Evolutionary conservation across 371 early-diverging fungal genomes (phyloP).

Genomic region (Encephalitozoon cuniculi): DNA sequence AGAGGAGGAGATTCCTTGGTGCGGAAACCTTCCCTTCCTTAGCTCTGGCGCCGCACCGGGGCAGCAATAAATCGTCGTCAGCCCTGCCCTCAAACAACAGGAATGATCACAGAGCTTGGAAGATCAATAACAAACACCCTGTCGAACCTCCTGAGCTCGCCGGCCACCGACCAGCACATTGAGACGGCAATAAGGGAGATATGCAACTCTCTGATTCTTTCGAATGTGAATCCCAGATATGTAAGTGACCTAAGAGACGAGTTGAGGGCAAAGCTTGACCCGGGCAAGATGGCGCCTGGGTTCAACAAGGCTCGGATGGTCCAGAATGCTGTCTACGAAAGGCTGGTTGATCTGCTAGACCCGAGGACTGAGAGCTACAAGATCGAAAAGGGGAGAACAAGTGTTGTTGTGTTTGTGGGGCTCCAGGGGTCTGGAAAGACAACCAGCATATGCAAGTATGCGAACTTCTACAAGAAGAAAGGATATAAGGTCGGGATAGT

Average conservation of each 20-base stretch:
- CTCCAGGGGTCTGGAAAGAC: slow-evolving; percentile 98
- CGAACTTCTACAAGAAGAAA: slow-evolving; percentile 83
- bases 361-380: slow-evolving; percentile 76
- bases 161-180: slow-evolving; percentile 36
- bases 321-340: slow-evolving; percentile 77
- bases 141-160: slow-evolving; percentile 18
- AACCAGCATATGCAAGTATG: slow-evolving; percentile 94
- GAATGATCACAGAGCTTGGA: slow-evolving; percentile 52
- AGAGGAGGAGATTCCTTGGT: not conserved
- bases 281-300: slow-evolving; percentile 71
- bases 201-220: slow-evolving; percentile 51
- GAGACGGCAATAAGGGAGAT: slow-evolving; percentile 56
- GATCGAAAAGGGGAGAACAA: slow-evolving; percentile 72
- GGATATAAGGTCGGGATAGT: slow-evolving; percentile 91
- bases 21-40: not conserved
- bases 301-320: slow-evolving; percentile 70
- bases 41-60: not conserved
- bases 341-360: slow-evolving; percentile 80
- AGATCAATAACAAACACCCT: slow-evolving; percentile 39
- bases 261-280: slow-evolving; percentile 71
- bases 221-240: slow-evolving; percentile 84
- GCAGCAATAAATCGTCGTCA: not conserved
- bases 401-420: slow-evolving; percentile 96
- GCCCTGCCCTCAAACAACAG: not conserved
- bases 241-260: slow-evolving; percentile 75